A percentile compares a stretch with the other conserved stretches of the same genome.
phyloP scores from a whole-genome alignment of 345 rosid genomes.

The Mangifera indica region DNA sequence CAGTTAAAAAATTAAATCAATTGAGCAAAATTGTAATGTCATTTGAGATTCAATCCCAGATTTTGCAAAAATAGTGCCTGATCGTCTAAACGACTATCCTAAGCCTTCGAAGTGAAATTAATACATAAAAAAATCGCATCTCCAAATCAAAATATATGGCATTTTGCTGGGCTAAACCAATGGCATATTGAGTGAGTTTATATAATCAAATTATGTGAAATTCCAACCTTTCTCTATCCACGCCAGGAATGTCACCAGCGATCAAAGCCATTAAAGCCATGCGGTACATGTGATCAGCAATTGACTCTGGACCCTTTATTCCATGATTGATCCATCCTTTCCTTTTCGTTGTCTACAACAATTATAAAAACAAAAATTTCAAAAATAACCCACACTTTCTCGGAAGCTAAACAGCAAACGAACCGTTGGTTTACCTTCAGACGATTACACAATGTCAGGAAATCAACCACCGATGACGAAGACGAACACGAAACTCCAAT shows the following conservation, averaged over 20 bases:
- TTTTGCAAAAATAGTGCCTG: not conserved
- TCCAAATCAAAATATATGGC: not conserved
- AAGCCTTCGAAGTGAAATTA: not conserved
- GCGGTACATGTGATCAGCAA: constrained; percentile 94
- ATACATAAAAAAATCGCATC: not conserved
- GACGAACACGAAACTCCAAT: constrained; percentile 33
- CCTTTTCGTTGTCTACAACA: constrained; percentile 78
- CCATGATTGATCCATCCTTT: constrained; percentile 94
- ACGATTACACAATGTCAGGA: constrained; percentile 78
- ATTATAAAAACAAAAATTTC: not conserved
- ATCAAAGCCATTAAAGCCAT: constrained; percentile 92
- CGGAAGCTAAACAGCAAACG: not conserved
- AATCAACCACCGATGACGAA: constrained; percentile 66
- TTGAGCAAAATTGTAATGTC: not conserved
- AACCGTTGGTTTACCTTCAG: constrained; percentile 51
- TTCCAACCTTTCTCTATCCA: constrained; percentile 69
- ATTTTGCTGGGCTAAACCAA: not conserved
- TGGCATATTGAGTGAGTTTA: not conserved
- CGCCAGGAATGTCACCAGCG: constrained; percentile 69
- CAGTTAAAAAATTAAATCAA: not conserved
- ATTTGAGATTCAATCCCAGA: constrained; percentile 1
- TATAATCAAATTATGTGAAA: not conserved
- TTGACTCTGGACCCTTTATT: constrained; percentile 76
- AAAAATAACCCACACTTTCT: constrained; percentile 2
- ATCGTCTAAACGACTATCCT: not conserved